These are phyloP conservation scores for Coniosporium tulheliwenetii DNA, from an alignment of 2,329 filamentous ascomycete species.

Conservation along the genomic window DNA sequence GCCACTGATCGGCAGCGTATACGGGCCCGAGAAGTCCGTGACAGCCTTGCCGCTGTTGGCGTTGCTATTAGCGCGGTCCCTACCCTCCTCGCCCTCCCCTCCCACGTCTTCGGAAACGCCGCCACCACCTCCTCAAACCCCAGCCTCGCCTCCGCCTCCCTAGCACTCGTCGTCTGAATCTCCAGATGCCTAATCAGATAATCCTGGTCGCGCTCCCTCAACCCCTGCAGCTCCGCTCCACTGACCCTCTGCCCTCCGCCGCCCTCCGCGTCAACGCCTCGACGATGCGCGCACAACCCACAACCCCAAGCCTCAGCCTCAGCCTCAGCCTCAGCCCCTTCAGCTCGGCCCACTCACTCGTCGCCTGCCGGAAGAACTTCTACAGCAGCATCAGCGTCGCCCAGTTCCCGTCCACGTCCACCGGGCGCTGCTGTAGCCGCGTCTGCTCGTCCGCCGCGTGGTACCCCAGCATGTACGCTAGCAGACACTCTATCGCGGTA, in stretches of 20 bases:
- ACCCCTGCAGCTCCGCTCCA: not conserved
- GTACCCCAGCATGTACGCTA: constrained; percentile 14
- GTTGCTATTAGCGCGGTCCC: too few species aligned
- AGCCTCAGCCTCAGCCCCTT: constrained; percentile 8
- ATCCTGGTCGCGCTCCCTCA: not conserved
- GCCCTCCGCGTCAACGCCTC: constrained; percentile 10
- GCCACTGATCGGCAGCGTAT: constrained; percentile 22
- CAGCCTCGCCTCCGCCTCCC: constrained; percentile 7
- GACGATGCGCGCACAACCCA: not conserved
- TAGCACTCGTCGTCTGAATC: not conserved
- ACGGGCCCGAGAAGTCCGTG: constrained; percentile 17
- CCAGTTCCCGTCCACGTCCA: not conserved
- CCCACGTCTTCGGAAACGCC: constrained; percentile 23
- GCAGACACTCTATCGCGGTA: constrained; percentile 23
- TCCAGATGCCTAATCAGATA: not conserved
- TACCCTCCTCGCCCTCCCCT: constrained; percentile 7
- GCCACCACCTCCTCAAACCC: constrained; percentile 19
- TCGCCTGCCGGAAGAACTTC: not conserved
- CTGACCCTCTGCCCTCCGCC: not conserved
- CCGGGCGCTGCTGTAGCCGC: not conserved
- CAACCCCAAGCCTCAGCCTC: too few species aligned
- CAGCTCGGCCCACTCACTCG: constrained; percentile 11
- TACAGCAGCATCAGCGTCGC: not conserved
- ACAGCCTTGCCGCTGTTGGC: constrained; percentile 21
- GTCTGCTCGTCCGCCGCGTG: not conserved